Evolutionary conservation across 179 eudicot species (phyloP).

Genomic region (Gypsophila paniculata): DNA sequence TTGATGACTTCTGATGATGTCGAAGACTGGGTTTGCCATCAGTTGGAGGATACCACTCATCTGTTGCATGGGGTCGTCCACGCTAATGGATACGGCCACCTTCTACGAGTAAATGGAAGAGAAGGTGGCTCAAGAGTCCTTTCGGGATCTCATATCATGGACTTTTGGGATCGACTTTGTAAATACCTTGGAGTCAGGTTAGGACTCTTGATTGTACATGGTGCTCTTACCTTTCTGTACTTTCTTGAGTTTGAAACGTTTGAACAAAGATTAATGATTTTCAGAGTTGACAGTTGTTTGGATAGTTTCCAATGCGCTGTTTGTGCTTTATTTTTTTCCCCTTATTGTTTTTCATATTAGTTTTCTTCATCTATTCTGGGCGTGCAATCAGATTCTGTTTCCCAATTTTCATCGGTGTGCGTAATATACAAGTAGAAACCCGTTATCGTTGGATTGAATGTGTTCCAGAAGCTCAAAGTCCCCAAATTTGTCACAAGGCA

Average conservation of each 20-base stretch:
- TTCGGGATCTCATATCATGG: slow-evolving; percentile 80
- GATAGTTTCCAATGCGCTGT: not conserved
- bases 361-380: not conserved
- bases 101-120: slow-evolving; percentile 83
- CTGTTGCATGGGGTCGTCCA: slow-evolving; percentile 81
- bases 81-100: slow-evolving; percentile 87
- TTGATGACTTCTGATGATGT: slow-evolving; percentile 69
- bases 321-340: not conserved
- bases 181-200: slow-evolving; percentile 84
- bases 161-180: slow-evolving; percentile 92
- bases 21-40: slow-evolving; percentile 81
- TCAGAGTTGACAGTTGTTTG: not conserved
- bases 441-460: not conserved
- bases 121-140: slow-evolving; percentile 88
- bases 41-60: slow-evolving; percentile 75
- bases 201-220: slow-evolving; percentile 36
- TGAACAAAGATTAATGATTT: slow-evolving; percentile 5
- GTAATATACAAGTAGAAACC: not conserved
- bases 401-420: not conserved
- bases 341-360: not conserved
- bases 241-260: slow-evolving; percentile 10
- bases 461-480: not conserved
- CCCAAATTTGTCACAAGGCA: not conserved
- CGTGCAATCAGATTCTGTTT: not conserved
- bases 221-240: slow-evolving; percentile 32